These are phyloP conservation scores for Neofusicoccum parvum DNA, from an alignment of 2,329 filamentous ascomycete species.

Conservation along the genomic window DNA sequence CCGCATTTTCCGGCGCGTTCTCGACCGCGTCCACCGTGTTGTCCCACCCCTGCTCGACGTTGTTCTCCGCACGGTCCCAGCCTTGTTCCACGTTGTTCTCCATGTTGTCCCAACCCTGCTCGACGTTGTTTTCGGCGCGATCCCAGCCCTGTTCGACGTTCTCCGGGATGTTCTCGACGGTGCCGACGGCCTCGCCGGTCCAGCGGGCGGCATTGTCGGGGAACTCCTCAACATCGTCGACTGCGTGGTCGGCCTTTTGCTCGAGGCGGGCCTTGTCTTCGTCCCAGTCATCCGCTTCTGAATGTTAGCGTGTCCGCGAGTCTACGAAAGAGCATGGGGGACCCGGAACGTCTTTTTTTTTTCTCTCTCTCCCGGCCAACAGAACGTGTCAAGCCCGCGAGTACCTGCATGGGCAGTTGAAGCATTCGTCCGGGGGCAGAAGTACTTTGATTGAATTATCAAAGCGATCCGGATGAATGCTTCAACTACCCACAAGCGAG, in stretches of 20 bases:
- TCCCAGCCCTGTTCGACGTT: constrained; percentile 32
- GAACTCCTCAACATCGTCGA: constrained; percentile 32
- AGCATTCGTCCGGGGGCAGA: too few species aligned
- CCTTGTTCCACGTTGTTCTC: constrained; percentile 32
- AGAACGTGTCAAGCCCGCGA: too few species aligned
- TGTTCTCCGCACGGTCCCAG: constrained; percentile 37
- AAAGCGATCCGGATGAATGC: not conserved
- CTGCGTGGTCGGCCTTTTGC: constrained; percentile 25
- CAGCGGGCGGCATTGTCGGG: constrained; percentile 31
- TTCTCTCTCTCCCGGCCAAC: too few species aligned
- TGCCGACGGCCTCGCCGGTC: constrained; percentile 28
- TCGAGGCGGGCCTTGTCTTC: constrained; percentile 36
- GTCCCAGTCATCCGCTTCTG: constrained; percentile 38
- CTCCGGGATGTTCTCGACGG: constrained; percentile 41
- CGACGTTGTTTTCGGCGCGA: constrained; percentile 35
- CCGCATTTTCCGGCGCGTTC: constrained; percentile 40
- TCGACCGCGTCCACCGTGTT: constrained; percentile 36
- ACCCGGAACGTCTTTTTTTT: too few species aligned
- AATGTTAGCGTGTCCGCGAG: too few species aligned
- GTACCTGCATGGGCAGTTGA: too few species aligned
- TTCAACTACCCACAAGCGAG: too few species aligned
- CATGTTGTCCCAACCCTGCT: constrained; percentile 32
- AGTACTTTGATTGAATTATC: too few species aligned
- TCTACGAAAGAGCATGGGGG: too few species aligned
- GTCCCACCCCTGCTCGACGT: constrained; percentile 32